A percentile compares a stretch with the other conserved stretches of the same genome.
phyloP scores from a whole-genome alignment of 805 yeast species.

The Kodamaea leandrae region DNA sequence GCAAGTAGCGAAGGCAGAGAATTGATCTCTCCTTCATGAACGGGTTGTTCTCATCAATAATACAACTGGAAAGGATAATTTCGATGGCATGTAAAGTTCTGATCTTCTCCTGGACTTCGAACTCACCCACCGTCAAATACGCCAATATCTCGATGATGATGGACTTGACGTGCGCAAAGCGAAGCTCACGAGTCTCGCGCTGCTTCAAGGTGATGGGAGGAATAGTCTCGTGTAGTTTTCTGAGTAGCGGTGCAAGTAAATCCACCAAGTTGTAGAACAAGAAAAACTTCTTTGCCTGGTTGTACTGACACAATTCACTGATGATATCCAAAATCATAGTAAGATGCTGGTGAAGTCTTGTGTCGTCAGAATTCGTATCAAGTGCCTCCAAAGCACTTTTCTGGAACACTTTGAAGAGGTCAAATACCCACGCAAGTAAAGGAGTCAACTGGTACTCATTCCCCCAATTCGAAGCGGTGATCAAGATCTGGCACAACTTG shows the following conservation, averaged over 20 bases:
- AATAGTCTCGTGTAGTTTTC: constrained; percentile 41
- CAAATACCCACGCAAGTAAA: constrained; percentile 42
- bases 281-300: constrained; percentile 40
- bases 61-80: constrained; percentile 72
- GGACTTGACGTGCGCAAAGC: constrained; percentile 59
- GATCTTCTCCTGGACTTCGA: constrained; percentile 61
- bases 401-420: constrained; percentile 23
- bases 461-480: constrained; percentile 41
- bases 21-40: constrained; percentile 82
- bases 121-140: constrained; percentile 50
- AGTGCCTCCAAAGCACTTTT: constrained; percentile 4
- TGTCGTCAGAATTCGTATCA: constrained; percentile 3
- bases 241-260: constrained; percentile 34
- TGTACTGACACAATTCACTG: constrained; percentile 40
- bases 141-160: constrained; percentile 66
- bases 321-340: constrained; percentile 40
- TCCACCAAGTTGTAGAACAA: constrained; percentile 39
- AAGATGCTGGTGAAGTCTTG: constrained; percentile 12
- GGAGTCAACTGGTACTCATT: constrained; percentile 33
- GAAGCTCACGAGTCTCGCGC: constrained; percentile 30
- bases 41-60: constrained; percentile 86
- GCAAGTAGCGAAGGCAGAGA: constrained; percentile 66
- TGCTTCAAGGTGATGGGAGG: constrained; percentile 11
- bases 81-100: constrained; percentile 68
- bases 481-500: constrained; percentile 30